Percentiles rank a stretch among this genome's conserved stretches.
phyloP scores from a whole-genome alignment of 352 stramenopile genomes.

The Phytopythium cucurbitacearum region DNA sequence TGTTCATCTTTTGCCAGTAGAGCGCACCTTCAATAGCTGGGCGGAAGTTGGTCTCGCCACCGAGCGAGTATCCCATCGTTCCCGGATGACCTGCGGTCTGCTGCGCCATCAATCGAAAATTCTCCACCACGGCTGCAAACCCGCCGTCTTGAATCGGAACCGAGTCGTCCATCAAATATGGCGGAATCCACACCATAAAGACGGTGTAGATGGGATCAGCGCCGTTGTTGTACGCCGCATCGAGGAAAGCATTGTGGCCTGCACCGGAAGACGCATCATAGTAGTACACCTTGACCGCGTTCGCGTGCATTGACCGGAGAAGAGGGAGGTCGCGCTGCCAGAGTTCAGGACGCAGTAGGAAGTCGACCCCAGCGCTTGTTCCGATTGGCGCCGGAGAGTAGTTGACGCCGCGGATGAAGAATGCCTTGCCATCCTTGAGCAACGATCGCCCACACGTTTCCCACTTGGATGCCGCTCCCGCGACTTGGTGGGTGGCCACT shows the following conservation, averaged over 20 bases:
- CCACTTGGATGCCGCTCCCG: constrained; percentile 9
- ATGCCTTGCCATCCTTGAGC: constrained; percentile 22
- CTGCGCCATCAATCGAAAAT: constrained; percentile 30
- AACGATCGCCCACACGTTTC: constrained; percentile 25
- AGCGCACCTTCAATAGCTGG: constrained; percentile 14
- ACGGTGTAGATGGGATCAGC: constrained; percentile 28
- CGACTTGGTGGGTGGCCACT: too few relatives aligned
- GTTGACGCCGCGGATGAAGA: constrained; percentile 39
- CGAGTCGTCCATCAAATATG: constrained; percentile 20
- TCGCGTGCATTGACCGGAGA: constrained; percentile 31
- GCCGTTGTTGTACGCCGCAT: constrained; percentile 31
- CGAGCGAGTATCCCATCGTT: constrained; percentile 34
- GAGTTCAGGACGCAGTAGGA: constrained; percentile 21
- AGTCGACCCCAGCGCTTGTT: constrained; percentile 19
- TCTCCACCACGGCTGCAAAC: constrained; percentile 17
- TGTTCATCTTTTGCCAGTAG: constrained; percentile 33
- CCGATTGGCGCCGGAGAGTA: constrained; percentile 33
- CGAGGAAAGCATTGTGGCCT: constrained; percentile 21
- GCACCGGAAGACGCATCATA: constrained; percentile 13
- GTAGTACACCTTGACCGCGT: constrained; percentile 34
- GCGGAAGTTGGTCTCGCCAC: constrained; percentile 36
- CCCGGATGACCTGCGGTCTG: constrained; percentile 23
- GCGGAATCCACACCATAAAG: constrained; percentile 35
- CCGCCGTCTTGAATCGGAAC: constrained; percentile 8
- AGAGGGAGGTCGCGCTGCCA: constrained; percentile 28